phyloP scores from a whole-genome alignment of 306 rosid species.

The Vigna mungo region DNA sequence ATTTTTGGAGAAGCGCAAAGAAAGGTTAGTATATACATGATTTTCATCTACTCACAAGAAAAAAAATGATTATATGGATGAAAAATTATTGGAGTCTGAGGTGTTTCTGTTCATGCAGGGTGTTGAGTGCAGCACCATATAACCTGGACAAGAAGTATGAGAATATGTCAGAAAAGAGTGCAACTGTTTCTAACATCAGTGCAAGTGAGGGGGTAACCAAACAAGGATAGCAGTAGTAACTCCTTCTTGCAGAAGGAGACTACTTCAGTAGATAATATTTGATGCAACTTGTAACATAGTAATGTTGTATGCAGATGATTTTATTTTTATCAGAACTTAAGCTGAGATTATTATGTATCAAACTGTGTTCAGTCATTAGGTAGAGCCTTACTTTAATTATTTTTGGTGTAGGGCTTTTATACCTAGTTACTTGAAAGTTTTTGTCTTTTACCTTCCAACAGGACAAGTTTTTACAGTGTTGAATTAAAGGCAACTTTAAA shows the following conservation, averaged over 20 bases:
- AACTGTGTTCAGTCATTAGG: slow-evolving; percentile 18
- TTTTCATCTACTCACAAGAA: neutral
- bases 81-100: slow-evolving; percentile 4
- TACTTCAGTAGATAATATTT: slow-evolving; percentile 39
- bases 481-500: slow-evolving; percentile 31
- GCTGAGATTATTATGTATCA: slow-evolving; percentile 37
- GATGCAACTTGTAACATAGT: slow-evolving; percentile 40
- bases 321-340: slow-evolving; percentile 34
- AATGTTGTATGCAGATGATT: slow-evolving; percentile 39
- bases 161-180: slow-evolving; percentile 52
- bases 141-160: slow-evolving; percentile 59
- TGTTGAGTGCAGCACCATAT: slow-evolving; percentile 75
- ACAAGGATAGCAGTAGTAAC: slow-evolving; percentile 42
- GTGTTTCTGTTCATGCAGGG: slow-evolving; percentile 58
- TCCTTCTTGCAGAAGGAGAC: slow-evolving; percentile 24
- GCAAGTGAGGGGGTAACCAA: slow-evolving; percentile 43
- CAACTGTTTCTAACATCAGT: slow-evolving; percentile 51
- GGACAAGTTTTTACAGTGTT: slow-evolving; percentile 30
- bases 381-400: slow-evolving; percentile 32
- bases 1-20: slow-evolving; percentile 90
- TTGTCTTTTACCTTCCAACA: slow-evolving; percentile 36
- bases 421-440: slow-evolving; percentile 33
- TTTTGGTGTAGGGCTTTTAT: slow-evolving; percentile 22
- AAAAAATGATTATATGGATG: neutral
- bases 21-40: slow-evolving; percentile 59